Conservation (phyloP, 1,284 basidiomycete species). For the Cutaneotrichosporon daszewskae region DNA sequence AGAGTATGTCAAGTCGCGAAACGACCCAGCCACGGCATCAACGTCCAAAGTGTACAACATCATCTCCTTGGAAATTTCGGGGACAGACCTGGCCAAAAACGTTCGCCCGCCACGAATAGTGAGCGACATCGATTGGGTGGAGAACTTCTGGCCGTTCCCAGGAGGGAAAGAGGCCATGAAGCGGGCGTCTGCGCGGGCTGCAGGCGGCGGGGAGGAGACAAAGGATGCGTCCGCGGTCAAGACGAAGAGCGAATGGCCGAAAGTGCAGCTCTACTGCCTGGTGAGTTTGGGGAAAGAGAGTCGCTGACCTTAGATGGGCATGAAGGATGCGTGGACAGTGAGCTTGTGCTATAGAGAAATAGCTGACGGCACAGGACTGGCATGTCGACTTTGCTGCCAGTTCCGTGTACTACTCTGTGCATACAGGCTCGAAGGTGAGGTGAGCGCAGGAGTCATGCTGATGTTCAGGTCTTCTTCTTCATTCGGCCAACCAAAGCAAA, state of each 20-base stretch:
- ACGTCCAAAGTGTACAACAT: constrained; percentile 72
- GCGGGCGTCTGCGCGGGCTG: background rate
- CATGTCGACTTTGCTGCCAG: constrained; percentile 94
- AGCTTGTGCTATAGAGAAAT: constrained; percentile 28
- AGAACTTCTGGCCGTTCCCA: constrained; percentile 73
- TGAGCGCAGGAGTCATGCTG: background rate
- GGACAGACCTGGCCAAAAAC: constrained; percentile 64
- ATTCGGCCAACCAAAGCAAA: constrained; percentile 84
- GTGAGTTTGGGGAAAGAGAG: constrained; percentile 56
- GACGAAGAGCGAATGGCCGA: constrained; percentile 59
- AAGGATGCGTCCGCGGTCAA: background rate
- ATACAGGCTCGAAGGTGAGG: constrained; percentile 69
- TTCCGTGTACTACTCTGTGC: constrained; percentile 88
- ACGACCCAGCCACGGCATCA: constrained; percentile 11
- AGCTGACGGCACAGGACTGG: constrained; percentile 66
- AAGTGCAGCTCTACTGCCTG: constrained; percentile 92
- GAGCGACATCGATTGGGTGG: constrained; percentile 91
- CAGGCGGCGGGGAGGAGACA: background rate
- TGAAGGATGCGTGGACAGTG: constrained; percentile 68
- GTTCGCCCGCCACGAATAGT: constrained; percentile 80
- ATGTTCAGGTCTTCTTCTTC: constrained; percentile 80
- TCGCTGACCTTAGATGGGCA: constrained; percentile 52
- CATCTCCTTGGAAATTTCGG: constrained; percentile 79
- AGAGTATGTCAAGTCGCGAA: constrained; percentile 60
- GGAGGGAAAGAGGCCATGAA: constrained; percentile 20